A percentile compares a stretch with the other conserved stretches of the same genome.
phyloP scores from a whole-genome alignment of 768 basidiomycete genomes.

The Rhodotorula babjevae region DNA sequence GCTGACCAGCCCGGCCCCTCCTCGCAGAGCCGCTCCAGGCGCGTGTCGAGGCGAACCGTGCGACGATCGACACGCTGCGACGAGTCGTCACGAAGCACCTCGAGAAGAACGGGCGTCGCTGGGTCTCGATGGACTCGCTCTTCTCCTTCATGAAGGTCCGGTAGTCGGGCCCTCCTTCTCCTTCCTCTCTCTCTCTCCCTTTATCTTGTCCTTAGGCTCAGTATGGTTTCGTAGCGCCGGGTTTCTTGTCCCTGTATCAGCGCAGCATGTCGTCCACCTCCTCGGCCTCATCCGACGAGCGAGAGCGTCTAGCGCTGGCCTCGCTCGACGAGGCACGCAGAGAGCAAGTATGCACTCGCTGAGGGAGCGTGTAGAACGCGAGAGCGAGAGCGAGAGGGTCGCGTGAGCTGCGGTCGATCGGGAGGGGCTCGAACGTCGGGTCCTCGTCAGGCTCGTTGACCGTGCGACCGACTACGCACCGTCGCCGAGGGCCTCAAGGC shows the following conservation, averaged over 20 bases:
- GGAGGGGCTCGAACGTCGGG: too few relatives aligned
- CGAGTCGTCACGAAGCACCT: constrained; percentile 70
- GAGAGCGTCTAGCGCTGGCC: too few relatives aligned
- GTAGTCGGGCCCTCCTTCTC: background rate
- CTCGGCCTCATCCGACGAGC: too few relatives aligned
- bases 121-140: constrained; percentile 72
- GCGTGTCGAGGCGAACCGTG: constrained; percentile 55
- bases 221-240: background rate
- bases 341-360: too few relatives aligned
- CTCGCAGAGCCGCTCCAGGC: constrained; percentile 57
- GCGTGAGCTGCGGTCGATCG: too few relatives aligned
- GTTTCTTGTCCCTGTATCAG: background rate
- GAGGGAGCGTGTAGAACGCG: too few relatives aligned
- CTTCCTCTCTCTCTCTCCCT: background rate
- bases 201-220: background rate
- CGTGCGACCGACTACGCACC: too few relatives aligned
- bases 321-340: too few relatives aligned
- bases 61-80: constrained; percentile 56
- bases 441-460: too few relatives aligned
- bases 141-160: constrained; percentile 59
- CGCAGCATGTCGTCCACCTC: constrained; percentile 72
- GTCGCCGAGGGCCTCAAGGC: too few relatives aligned
- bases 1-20: background rate
- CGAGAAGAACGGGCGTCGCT: constrained; percentile 79
- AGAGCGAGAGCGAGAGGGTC: too few relatives aligned